Evolutionary conservation across 2,329 filamentous ascomycete genomes (phyloP).

Genomic region (Calycina herbarum): DNA sequence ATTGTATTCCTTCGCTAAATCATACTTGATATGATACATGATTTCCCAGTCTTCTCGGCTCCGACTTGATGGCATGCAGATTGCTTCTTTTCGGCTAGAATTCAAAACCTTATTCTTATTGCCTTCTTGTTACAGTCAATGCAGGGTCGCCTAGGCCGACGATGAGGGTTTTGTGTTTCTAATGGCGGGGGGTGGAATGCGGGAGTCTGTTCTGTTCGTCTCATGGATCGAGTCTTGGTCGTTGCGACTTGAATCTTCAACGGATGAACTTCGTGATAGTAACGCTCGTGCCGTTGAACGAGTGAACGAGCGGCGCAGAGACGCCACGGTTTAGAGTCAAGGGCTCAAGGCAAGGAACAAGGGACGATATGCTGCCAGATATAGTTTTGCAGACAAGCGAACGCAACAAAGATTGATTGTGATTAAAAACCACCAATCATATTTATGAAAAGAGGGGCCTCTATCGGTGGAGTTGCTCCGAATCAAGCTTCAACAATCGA

Average conservation of each 20-base stretch:
- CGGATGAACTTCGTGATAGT: background rate
- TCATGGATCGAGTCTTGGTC: conserved; percentile 1
- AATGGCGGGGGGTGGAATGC: background rate
- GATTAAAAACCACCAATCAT: background rate
- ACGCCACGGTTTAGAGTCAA: background rate
- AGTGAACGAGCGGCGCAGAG: background rate
- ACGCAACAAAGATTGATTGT: background rate
- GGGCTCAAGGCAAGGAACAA: conserved; percentile 1
- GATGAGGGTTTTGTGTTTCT: background rate
- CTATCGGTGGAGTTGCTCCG: background rate
- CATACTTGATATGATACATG: background rate
- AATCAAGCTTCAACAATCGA: background rate
- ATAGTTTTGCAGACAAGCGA: background rate
- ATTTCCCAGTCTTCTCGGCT: background rate
- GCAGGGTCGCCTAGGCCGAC: background rate
- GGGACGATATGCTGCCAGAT: background rate
- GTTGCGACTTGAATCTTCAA: background rate
- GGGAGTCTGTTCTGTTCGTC: conserved; percentile 5
- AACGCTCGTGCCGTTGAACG: background rate
- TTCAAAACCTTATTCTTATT: background rate
- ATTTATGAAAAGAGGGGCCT: background rate
- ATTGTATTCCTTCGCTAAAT: background rate
- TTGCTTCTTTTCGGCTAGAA: background rate
- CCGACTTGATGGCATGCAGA: background rate
- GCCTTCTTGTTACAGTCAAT: conserved; percentile 3